Evolutionary conservation across 352 stramenopile species (phyloP), one percentile per base, ranked within the genome.

Genomic region (Lagenidium giganteum): DNA sequence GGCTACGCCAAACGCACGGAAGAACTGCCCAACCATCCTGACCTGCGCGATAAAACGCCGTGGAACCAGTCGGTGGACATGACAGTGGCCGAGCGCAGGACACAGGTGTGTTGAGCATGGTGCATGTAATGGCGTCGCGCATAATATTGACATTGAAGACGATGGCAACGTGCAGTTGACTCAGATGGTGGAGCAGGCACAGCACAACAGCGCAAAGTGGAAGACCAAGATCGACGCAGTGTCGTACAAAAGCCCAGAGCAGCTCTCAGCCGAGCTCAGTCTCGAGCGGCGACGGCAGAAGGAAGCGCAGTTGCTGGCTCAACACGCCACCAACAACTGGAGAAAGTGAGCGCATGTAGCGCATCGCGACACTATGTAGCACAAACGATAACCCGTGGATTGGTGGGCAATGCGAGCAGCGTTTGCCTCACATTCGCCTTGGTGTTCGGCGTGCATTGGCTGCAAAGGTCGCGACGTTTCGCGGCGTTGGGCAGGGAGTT

Each of bases 21-120:
- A 48, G 80, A 93, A 54, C 59, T 95, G 18, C 80, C 83, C 1
- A 88, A 81, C 38, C 74, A 93, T 39, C 73, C 78, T 3, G 51
- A 73, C 7, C 56, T 95, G 9, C 42, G 59, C 2, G 72, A 81
- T 37, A 64, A 68, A 6, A 67, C 48, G 26, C 54, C 61, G 26
- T 95, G 83, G 83, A 78, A 92, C 34, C 51, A 50, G 21, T 91
- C 76, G 14, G 70, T 70, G 3, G 70, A 88, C 29, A 31, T 70
- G 9, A 73, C 68, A 8, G 51, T 52, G 6, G 61, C 59, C 11
- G 53, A 66, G 42, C 56, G 61, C 25, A 82, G 61, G 6, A 54
- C 80, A 4, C 71, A 85, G 35, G 75, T 85, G 54, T 16, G 64
- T 22, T 45, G 12, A 13, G 18, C 16, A 12, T 41, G 8, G 6